Base-by-base conservation (phyloP, 768 basidiomycete species). In the Albatrellus ellisii region DNA sequence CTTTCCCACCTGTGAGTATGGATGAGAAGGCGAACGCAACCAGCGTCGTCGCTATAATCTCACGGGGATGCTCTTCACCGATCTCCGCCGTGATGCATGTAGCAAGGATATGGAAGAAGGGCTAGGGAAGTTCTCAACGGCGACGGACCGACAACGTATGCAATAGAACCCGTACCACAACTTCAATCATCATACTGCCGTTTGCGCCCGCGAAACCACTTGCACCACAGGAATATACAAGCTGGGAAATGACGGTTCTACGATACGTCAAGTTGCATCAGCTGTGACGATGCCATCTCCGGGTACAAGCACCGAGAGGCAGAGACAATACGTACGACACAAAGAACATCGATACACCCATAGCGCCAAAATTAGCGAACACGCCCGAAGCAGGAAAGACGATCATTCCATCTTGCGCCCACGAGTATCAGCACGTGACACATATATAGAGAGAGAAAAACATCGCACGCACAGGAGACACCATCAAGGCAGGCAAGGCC, bases 101-200 rank as follows among this genome's bases (percentile, higher is more conserved):
- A 4, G 87, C 86, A 33, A 98, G 69, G 45, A 95, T 84, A 58
- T 97, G 94, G 55, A 92, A 95, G 62, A 99, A 97, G 1, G 94
- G 92, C 84, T 89, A 49, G 11, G n/a, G n/a, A n/a, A n/a, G n/a
- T n/a, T n/a, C n/a, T n/a, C n/a, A n/a, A n/a, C n/a, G n/a, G n/a
- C n/a, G n/a, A n/a, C n/a, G n/a, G n/a, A n/a, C n/a, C n/a, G n/a
- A n/a, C n/a, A n/a, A n/a, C n/a, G n/a, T n/a, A n/a, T n/a, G n/a
- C 9, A 10, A 31, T 14, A 14, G 18, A 39, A 39, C 38, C 72
- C 80, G 33, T 57, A 89, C 85, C 50, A 97, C 91, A 9, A 92
- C 88, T 62, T 98, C 94, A 46, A 99, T 97, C 90, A 97, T 95
- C 90, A 92, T 90, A 48, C 86, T 89, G 5, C 86, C 88, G 60